These are phyloP conservation scores for Hypoxylon sp. DNA, from an alignment of 2,329 filamentous ascomycete species.

Conservation along the genomic window DNA sequence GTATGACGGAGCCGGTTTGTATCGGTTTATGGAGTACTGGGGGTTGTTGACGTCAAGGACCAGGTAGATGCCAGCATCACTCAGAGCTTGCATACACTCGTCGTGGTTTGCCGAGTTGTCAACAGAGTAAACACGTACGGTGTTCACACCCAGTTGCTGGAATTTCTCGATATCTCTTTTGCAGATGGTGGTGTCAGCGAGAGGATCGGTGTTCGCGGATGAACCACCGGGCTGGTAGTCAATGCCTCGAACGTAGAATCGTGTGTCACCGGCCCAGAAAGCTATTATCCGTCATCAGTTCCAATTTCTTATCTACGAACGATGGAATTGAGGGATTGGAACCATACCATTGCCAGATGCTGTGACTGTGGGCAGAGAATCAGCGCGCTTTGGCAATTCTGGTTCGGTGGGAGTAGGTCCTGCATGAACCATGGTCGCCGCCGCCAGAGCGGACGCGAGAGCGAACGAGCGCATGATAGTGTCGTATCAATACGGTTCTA, in stretches of 20 bases:
- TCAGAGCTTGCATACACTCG: slow-evolving; percentile 85
- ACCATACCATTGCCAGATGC: slow-evolving; percentile 71
- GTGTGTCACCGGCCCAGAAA: slow-evolving; percentile 67
- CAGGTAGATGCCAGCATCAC: slow-evolving; percentile 90
- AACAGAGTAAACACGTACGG: slow-evolving; percentile 91
- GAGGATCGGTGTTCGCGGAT: slow-evolving; percentile 75
- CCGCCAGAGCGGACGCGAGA: slow-evolving; percentile 65
- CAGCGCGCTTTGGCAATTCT: slow-evolving; percentile 66
- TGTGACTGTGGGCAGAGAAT: slow-evolving; percentile 65
- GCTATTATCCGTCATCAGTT: slow-evolving; percentile 58
- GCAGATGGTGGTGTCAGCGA: slow-evolving; percentile 79
- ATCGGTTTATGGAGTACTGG: slow-evolving; percentile 88
- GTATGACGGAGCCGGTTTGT: slow-evolving; percentile 81
- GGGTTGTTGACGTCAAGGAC: slow-evolving; percentile 93
- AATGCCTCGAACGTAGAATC: slow-evolving; percentile 73
- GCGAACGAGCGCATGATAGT: slow-evolving; percentile 65
- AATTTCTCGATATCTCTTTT: slow-evolving; percentile 85
- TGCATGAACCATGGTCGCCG: slow-evolving; percentile 62
- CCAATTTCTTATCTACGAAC: neutral
- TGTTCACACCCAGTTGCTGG: slow-evolving; percentile 89
- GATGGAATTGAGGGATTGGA: neutral
- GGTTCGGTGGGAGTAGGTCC: slow-evolving; percentile 66
- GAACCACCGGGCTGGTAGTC: slow-evolving; percentile 76
- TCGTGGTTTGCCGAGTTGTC: slow-evolving; percentile 89
- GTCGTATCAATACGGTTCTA: slow-evolving; percentile 43